Evolutionary conservation across 441 rosid genomes (phyloP).

Genomic region (Erodium moschatum): DNA sequence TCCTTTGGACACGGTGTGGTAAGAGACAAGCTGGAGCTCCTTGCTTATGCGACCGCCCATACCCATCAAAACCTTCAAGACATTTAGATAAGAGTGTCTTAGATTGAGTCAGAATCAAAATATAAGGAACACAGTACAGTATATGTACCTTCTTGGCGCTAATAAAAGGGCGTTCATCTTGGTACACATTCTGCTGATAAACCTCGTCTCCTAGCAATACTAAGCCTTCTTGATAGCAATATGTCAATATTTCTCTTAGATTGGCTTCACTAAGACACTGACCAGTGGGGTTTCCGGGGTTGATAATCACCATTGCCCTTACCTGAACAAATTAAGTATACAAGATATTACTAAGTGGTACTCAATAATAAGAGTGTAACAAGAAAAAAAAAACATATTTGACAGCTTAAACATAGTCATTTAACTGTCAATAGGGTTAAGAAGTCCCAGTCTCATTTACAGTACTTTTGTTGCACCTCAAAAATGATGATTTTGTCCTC

Average conservation of each 20-base stretch:
- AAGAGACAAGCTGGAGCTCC: constrained; percentile 88
- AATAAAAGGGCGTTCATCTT: constrained; percentile 84
- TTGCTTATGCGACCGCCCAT: constrained; percentile 84
- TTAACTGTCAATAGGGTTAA: not conserved
- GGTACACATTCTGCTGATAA: constrained; percentile 93
- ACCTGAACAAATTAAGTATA: constrained; percentile 41
- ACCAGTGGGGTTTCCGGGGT: constrained; percentile 99
- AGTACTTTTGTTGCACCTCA: not conserved
- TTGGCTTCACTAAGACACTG: constrained; percentile 86
- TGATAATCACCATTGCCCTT: constrained; percentile 91
- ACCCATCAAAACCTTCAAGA: constrained; percentile 66
- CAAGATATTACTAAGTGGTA: constrained; percentile 12
- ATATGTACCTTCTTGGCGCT: constrained; percentile 66
- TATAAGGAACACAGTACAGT: constrained; percentile 2
- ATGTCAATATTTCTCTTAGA: constrained; percentile 66
- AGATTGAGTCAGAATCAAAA: constrained; percentile 12
- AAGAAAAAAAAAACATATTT: not conserved
- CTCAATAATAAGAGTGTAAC: not conserved
- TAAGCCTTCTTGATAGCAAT: constrained; percentile 66
- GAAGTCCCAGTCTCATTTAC: not conserved
- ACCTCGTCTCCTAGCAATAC: constrained; percentile 96
- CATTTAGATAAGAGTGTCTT: constrained; percentile 12
- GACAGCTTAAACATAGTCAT: too few species aligned
- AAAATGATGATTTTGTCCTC: too few species aligned
- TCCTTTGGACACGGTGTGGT: constrained; percentile 94